Conservation (phyloP, 169 alveolate species). For the Miamiensis avidus region DNA sequence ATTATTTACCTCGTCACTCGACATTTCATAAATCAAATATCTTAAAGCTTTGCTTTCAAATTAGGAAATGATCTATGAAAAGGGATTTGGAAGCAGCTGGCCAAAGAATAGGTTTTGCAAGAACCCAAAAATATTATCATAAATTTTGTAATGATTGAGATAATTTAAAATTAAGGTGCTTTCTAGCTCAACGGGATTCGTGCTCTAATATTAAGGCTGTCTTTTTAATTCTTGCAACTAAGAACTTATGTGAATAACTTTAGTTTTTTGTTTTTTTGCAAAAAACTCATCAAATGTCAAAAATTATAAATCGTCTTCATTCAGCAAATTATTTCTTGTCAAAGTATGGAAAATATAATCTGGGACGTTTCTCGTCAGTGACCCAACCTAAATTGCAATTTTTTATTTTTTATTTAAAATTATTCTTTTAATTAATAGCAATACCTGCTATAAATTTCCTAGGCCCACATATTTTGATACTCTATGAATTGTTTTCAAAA, state of each 20-base stretch:
- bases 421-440: too few relatives aligned
- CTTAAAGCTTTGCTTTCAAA: conserved; percentile 45
- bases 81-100: conserved; percentile 37
- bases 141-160: conserved; percentile 38
- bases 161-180: conserved; percentile 26
- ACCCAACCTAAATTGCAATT: background rate
- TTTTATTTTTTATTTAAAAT: too few relatives aligned
- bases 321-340: conserved; percentile 28
- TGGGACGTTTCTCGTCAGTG: conserved; percentile 30
- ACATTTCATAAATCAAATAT: conserved; percentile 34
- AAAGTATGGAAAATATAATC: conserved; percentile 34
- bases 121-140: conserved; percentile 33
- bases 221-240: conserved; percentile 23
- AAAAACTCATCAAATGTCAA: conserved; percentile 43
- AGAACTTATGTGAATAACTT: conserved; percentile 27
- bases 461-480: conserved; percentile 38
- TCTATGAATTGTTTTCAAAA: conserved; percentile 25
- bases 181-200: conserved; percentile 28
- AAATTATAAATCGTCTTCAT: conserved; percentile 17
- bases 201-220: background rate
- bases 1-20: conserved; percentile 25
- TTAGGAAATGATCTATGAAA: background rate
- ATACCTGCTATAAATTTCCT: conserved; percentile 39
- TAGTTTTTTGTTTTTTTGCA: conserved; percentile 11
- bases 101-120: conserved; percentile 42